These are phyloP conservation scores for Neurospora sp. DNA, from an alignment of 2,329 filamentous ascomycete genomes.

Conservation along the genomic window DNA sequence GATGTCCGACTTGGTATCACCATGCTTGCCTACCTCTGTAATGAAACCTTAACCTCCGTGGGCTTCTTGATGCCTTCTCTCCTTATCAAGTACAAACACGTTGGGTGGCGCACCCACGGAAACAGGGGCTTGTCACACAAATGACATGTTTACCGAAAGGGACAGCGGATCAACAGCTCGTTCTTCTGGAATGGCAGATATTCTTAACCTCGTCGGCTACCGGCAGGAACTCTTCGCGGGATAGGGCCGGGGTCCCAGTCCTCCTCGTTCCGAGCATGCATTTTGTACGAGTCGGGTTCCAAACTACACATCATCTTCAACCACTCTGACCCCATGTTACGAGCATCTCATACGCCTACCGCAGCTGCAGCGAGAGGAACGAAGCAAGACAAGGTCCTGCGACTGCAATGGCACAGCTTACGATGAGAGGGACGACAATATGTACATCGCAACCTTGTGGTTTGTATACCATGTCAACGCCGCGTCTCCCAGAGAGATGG, in stretches of 20 bases:
- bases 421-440: slow-evolving; percentile 10
- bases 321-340: neutral
- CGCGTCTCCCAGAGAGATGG: slow-evolving; percentile 11
- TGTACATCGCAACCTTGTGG: slow-evolving; percentile 5
- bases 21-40: neutral
- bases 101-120: neutral
- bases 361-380: neutral
- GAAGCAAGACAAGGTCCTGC: slow-evolving; percentile 1
- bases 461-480: slow-evolving; percentile 2
- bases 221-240: neutral
- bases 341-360: neutral
- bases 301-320: neutral
- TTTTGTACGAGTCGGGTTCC: neutral
- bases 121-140: neutral
- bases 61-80: neutral
- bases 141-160: neutral
- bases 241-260: neutral
- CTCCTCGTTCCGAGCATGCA: neutral
- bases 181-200: neutral
- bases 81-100: neutral
- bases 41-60: neutral
- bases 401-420: slow-evolving; percentile 2
- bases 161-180: neutral
- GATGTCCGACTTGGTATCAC: neutral
- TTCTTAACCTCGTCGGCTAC: neutral